Evolutionary conservation across 1,284 basidiomycete genomes (phyloP), one percentile per base, ranked within the genome.

Genomic region (Schizophyllum amplum): DNA sequence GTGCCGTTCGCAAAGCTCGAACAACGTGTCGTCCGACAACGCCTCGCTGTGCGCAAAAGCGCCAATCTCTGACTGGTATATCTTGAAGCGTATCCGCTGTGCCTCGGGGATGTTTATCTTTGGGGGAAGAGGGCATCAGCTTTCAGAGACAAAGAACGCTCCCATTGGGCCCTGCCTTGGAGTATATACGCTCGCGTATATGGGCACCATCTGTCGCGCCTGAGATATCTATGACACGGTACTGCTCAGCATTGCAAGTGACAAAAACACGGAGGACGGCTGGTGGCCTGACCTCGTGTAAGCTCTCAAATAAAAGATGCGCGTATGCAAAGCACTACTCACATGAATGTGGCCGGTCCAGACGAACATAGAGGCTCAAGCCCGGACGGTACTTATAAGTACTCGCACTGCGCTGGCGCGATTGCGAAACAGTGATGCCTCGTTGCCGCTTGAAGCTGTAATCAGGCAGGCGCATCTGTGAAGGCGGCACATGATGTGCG

Each of bases 41-140:
- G 86, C 77, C 4, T 74, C 76, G 17, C 83, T 79, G 42, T 86
- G 74, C 5, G 86, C 84, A 60, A 77, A 82, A 9, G 80, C 78
- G 26, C 86, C 87, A 54, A 90, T 81, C 67, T 89, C 84, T 2
- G 88, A 88, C 24, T 81, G 82, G 67, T 85, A 89, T 63, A 93
- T 81, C 1, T 80, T 81, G 63, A 83, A 83, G 20, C 74, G 75
- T 0, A 75, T 65, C 62, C 87, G 82, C 55, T 82, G 80, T 61
- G 90, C 86, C 64, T 90, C 88, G 23, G 85, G 77, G 58, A 92
- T 90, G 62, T 81, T 81, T 48, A 92, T 71, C 86, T 91, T 60
- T 25, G 57, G 13, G 21, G 47, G 54, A 55, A 50, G 47, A 50
- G 53, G 20, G 24, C 27, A 23, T 61, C 23, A 51, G 25, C 53